A percentile compares a stretch with the other conserved stretches of the same genome.
These are phyloP conservation scores for Alternaria solani DNA, from an alignment of 2,329 filamentous ascomycete genomes.

Conservation along the genomic window DNA sequence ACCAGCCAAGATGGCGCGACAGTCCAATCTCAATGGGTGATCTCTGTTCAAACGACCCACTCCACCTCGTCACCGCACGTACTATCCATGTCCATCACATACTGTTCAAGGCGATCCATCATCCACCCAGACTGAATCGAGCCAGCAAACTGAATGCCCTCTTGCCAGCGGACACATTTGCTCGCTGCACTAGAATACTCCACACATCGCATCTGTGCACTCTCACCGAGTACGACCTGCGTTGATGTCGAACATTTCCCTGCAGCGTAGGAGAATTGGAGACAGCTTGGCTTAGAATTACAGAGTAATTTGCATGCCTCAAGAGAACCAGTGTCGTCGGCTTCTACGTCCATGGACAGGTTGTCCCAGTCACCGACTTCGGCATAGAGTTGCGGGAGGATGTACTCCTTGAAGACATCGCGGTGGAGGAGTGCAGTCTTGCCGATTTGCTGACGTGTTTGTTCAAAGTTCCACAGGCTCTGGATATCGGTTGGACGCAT, in stretches of 20 bases:
- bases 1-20: background rate
- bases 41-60: background rate
- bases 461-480: constrained; percentile 56
- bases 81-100: constrained; percentile 1
- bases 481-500: constrained; percentile 54
- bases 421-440: constrained; percentile 3
- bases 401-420: constrained; percentile 17
- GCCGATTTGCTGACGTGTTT: constrained; percentile 18
- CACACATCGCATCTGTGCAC: constrained; percentile 1
- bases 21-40: background rate
- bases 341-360: constrained; percentile 2
- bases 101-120: background rate
- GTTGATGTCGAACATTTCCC: constrained; percentile 5
- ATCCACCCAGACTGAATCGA: constrained; percentile 13
- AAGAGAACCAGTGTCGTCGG: background rate
- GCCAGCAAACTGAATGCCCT: background rate
- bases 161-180: constrained; percentile 6
- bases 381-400: constrained; percentile 3
- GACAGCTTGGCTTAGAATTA: constrained; percentile 1
- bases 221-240: background rate
- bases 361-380: constrained; percentile 8
- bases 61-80: background rate
- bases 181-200: constrained; percentile 7
- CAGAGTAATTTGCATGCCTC: constrained; percentile 3
- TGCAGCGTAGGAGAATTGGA: constrained; percentile 9